phyloP scores from a whole-genome alignment of 768 basidiomycete species.

The Collybia nuda region DNA sequence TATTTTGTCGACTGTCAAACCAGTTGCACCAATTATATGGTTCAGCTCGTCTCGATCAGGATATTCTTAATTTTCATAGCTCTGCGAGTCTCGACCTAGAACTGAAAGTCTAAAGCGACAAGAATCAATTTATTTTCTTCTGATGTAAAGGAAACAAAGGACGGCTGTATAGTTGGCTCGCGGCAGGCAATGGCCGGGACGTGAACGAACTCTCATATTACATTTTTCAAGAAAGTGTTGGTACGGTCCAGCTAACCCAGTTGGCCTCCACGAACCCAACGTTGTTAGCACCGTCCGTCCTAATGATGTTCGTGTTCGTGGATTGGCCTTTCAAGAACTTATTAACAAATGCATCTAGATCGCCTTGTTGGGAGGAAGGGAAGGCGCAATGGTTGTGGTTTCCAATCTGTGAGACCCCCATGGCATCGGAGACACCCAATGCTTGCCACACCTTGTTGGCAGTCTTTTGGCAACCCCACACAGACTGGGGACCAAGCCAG shows the following conservation, averaged over 20 bases:
- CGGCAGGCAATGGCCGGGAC: too few relatives aligned
- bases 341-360: constrained; percentile 54
- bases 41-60: too few relatives aligned
- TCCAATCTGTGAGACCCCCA: constrained; percentile 56
- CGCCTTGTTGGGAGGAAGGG: constrained; percentile 43
- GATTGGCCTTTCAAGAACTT: constrained; percentile 51
- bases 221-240: constrained; percentile 33
- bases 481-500: constrained; percentile 53
- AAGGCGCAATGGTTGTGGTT: constrained; percentile 56
- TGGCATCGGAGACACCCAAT: constrained; percentile 13
- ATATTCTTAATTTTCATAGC: too few relatives aligned
- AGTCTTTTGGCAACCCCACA: constrained; percentile 33
- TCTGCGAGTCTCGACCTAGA: too few relatives aligned
- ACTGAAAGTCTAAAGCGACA: too few relatives aligned
- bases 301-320: constrained; percentile 45
- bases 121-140: too few relatives aligned
- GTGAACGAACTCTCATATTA: too few relatives aligned
- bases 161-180: too few relatives aligned
- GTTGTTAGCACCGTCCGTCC: constrained; percentile 41
- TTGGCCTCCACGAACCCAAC: constrained; percentile 35
- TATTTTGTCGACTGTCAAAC: too few relatives aligned
- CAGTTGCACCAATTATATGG: too few relatives aligned
- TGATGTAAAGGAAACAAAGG: too few relatives aligned
- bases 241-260: constrained; percentile 53
- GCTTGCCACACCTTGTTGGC: neutral